phyloP scores from a whole-genome alignment of 495 filamentous ascomycete genomes.

The Aspergillus olivimuriae region DNA sequence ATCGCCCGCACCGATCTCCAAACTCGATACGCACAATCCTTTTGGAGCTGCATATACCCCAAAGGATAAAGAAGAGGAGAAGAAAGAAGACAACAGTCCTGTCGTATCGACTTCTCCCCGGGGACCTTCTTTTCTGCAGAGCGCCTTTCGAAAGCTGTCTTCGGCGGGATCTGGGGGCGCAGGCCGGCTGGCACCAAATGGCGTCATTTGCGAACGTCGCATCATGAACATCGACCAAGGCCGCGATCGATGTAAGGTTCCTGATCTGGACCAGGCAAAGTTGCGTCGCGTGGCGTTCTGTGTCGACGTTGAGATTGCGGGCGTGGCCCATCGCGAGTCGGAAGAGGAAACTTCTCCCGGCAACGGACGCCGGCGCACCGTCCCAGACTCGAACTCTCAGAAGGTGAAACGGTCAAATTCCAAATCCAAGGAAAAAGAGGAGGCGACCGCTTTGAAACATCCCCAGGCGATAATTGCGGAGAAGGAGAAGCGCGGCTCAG shows the following conservation, averaged over 20 bases:
- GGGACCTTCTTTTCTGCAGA: conserved; percentile 70
- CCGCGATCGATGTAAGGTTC: conserved; percentile 71
- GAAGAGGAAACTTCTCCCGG: conserved; percentile 32
- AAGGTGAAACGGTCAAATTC: conserved; percentile 49
- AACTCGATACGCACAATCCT: conserved; percentile 39
- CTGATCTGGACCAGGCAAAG: conserved; percentile 73
- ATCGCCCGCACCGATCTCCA: conserved; percentile 30
- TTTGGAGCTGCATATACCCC: conserved; percentile 49
- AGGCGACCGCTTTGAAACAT: conserved; percentile 61
- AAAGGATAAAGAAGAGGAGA: conserved; percentile 51
- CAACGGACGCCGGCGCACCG: conserved; percentile 19
- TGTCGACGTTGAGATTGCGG: conserved; percentile 96
- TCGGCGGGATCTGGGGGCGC: conserved; percentile 53
- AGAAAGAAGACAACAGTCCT: conserved; percentile 46
- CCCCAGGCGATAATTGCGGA: conserved; percentile 50
- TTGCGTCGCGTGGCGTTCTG: conserved; percentile 86
- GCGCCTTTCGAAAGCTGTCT: conserved; percentile 74
- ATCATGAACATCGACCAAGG: conserved; percentile 81
- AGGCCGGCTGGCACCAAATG: conserved; percentile 46
- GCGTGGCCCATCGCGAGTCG: conserved; percentile 42
- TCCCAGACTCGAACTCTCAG: conserved; percentile 28
- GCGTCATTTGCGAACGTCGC: conserved; percentile 58
- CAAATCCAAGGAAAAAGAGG: conserved; percentile 62
- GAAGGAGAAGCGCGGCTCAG: conserved; percentile 38
- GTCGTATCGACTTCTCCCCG: conserved; percentile 63